phyloP scores from a whole-genome alignment of 1,139 yeast species.

The Pichia inconspicua region DNA sequence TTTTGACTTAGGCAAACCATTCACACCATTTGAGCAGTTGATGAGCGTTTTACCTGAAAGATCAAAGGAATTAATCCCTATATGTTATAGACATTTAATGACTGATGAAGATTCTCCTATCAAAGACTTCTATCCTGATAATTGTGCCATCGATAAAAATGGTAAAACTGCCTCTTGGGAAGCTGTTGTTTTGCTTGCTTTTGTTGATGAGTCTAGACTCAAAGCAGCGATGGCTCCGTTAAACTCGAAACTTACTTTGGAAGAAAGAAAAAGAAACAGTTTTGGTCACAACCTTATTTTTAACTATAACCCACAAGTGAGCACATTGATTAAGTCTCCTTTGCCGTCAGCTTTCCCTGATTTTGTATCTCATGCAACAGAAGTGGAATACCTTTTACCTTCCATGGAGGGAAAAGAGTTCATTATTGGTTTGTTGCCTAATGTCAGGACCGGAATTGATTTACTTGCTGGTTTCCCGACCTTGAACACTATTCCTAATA shows the following conservation, averaged over 20 bases:
- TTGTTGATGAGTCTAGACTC: conserved; percentile 78
- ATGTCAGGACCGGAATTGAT: conserved; percentile 62
- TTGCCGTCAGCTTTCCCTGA: conserved; percentile 72
- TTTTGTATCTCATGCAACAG: conserved; percentile 70
- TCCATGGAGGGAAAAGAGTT: conserved; percentile 38
- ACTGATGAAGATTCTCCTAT: conserved; percentile 85
- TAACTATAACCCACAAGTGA: conserved; percentile 69
- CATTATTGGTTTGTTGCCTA: conserved; percentile 54
- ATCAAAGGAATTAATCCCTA: conserved; percentile 74
- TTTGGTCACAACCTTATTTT: conserved; percentile 66
- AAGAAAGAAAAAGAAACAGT: conserved; percentile 64
- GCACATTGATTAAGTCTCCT: conserved; percentile 65
- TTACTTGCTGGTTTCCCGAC: conserved; percentile 89
- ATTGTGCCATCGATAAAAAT: conserved; percentile 83
- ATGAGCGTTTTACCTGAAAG: conserved; percentile 98
- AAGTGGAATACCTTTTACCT: conserved; percentile 47
- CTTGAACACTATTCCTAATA: conserved; percentile 59
- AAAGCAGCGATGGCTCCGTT: conserved; percentile 63
- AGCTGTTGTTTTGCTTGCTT: conserved; percentile 90
- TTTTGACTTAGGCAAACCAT: conserved; percentile 70
- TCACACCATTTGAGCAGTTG: conserved; percentile 89
- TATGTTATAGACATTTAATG: conserved; percentile 73
- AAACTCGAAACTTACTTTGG: conserved; percentile 53
- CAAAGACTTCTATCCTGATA: conserved; percentile 81
- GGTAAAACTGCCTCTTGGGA: conserved; percentile 98